phyloP scores from a whole-genome alignment of 139 green algal species.

The Asterochloris erici region DNA sequence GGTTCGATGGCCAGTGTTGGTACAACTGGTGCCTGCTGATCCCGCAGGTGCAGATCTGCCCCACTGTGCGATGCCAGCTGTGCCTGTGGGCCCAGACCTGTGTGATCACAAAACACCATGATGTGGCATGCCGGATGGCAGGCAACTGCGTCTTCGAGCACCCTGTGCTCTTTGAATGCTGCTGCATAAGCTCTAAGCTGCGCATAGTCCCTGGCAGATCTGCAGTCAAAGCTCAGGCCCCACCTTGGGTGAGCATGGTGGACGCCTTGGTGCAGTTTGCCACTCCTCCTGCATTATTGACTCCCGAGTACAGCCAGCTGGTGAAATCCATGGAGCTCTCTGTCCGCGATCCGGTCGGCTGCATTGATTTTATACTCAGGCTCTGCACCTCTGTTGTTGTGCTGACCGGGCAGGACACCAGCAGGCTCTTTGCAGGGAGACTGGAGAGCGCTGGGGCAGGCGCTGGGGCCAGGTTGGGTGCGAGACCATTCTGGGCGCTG shows the following conservation, averaged over 20 bases:
- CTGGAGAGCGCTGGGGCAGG: too few species aligned
- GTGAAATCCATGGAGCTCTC: conserved; percentile 7
- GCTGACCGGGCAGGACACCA: conserved; percentile 7
- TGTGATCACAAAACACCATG: not conserved
- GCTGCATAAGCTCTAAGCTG: not conserved
- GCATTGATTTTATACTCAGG: conserved; percentile 9
- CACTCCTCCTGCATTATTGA: conserved; percentile 4
- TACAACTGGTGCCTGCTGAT: too few species aligned
- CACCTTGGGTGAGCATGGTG: not conserved
- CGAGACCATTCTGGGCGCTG: too few species aligned
- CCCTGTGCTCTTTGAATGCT: not conserved
- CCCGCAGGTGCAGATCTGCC: too few species aligned
- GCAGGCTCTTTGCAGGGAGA: not conserved
- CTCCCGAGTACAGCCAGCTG: conserved; percentile 5
- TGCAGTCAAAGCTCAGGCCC: not conserved
- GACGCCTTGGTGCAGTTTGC: not conserved
- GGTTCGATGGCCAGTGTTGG: too few species aligned
- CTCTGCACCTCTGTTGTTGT: conserved; percentile 9
- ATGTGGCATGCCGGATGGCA: not conserved
- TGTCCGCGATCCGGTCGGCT: conserved; percentile 6
- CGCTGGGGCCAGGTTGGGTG: too few species aligned
- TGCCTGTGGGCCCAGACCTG: too few species aligned
- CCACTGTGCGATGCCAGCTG: too few species aligned
- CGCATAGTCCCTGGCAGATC: not conserved
- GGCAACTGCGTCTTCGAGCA: not conserved